A percentile compares a stretch with the other conserved stretches of the same genome.
Evolutionary conservation across 169 alveolate species (phyloP).

Genomic region (Sarcocystis neurona): DNA sequence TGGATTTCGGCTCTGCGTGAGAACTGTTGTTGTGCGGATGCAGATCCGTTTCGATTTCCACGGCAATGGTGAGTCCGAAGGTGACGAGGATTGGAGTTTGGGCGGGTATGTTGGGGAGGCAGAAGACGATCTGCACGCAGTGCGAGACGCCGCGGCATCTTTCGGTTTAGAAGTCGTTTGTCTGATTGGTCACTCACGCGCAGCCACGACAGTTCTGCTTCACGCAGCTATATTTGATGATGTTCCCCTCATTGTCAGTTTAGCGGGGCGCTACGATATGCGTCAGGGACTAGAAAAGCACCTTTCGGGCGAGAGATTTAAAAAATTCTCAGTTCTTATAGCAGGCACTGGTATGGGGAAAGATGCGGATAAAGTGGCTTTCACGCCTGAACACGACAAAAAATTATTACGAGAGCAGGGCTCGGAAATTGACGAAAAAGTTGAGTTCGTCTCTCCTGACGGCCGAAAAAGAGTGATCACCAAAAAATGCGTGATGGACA

Average conservation of each 20-base stretch:
- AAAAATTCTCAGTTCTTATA: neutral
- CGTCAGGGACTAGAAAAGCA: neutral
- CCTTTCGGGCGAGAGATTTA: neutral
- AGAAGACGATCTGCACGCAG: constrained; percentile 15
- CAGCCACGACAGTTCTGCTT: constrained; percentile 70
- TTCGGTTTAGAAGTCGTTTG: neutral
- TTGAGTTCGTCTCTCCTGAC: constrained; percentile 10
- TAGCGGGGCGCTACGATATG: constrained; percentile 71
- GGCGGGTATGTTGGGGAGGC: constrained; percentile 66
- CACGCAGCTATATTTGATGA: constrained; percentile 69
- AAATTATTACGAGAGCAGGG: neutral
- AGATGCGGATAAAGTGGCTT: neutral
- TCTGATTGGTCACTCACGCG: constrained; percentile 72
- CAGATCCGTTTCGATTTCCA: constrained; percentile 71
- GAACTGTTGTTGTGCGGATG: neutral
- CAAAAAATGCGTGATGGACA: neutral
- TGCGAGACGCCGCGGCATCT: constrained; percentile 11
- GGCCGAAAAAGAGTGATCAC: neutral
- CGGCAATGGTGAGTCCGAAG: constrained; percentile 74
- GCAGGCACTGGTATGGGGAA: constrained; percentile 16
- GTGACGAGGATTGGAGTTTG: constrained; percentile 65
- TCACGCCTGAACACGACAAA: neutral
- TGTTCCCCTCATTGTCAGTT: constrained; percentile 64
- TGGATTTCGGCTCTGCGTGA: neutral
- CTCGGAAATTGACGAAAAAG: neutral